A percentile compares a stretch with the other conserved stretches of the same genome.
These are phyloP conservation scores for Ophiostoma triangulosporum DNA, from an alignment of 2,329 filamentous ascomycete species.

Conservation along the genomic window DNA sequence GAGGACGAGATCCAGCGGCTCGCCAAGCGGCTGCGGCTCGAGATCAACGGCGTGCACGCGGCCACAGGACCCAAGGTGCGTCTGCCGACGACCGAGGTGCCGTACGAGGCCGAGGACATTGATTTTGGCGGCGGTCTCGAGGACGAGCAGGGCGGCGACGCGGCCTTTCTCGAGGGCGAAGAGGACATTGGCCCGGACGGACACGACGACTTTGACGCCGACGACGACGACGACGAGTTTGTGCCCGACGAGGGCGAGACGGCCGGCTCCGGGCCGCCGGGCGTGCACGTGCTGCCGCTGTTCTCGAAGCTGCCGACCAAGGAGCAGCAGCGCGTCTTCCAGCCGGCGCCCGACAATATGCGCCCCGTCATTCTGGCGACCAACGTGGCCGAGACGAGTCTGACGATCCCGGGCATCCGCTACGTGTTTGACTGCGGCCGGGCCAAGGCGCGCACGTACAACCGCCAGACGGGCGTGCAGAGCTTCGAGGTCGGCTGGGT, in stretches of 20 bases:
- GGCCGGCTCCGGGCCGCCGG: conserved; percentile 46
- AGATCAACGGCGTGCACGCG: conserved; percentile 44
- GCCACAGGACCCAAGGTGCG: conserved; percentile 53
- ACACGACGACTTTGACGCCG: conserved; percentile 44
- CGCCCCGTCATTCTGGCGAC: conserved; percentile 83
- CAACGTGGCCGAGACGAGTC: conserved; percentile 91
- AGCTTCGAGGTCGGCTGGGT: conserved; percentile 95
- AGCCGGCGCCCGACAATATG: conserved; percentile 67
- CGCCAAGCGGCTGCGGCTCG: conserved; percentile 62
- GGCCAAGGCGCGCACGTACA: conserved; percentile 83
- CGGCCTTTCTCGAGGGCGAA: neutral
- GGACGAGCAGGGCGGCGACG: conserved; percentile 1
- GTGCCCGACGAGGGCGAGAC: conserved; percentile 54
- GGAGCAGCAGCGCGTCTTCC: conserved; percentile 84
- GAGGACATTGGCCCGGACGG: conserved; percentile 33
- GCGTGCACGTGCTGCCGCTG: conserved; percentile 80
- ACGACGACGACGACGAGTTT: conserved; percentile 47
- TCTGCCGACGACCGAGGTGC: conserved; percentile 62
- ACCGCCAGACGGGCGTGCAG: conserved; percentile 79
- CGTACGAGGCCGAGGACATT: conserved; percentile 74
- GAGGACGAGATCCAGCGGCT: conserved; percentile 81
- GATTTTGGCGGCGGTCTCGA: conserved; percentile 52
- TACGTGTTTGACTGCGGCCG: conserved; percentile 95
- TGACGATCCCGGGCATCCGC: conserved; percentile 88
- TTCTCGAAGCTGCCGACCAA: conserved; percentile 85